Conservation (phyloP, 1,284 basidiomycete species). For the Sutorius eximius region DNA sequence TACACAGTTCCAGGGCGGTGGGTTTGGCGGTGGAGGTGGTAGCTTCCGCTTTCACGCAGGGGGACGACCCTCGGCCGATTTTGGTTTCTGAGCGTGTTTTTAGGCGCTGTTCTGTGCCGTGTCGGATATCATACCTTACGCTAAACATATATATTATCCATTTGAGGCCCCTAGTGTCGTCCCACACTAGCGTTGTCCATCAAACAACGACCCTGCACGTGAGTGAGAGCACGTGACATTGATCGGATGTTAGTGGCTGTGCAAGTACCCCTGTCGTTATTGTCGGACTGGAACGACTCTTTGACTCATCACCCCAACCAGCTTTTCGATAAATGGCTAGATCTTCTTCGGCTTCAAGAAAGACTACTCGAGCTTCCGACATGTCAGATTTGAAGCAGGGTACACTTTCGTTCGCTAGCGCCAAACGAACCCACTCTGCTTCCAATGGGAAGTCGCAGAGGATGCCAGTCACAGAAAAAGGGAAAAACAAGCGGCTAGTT, state of each 20-base stretch:
- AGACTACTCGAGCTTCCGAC: conserved; percentile 1
- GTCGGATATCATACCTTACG: conserved; percentile 13
- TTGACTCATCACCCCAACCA: neutral
- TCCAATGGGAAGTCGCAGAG: conserved; percentile 35
- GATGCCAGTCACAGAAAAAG: conserved; percentile 15
- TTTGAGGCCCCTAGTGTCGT: neutral
- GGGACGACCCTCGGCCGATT: conserved; percentile 15
- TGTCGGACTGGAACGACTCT: conserved; percentile 1
- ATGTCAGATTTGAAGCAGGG: conserved; percentile 43
- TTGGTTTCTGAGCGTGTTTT: conserved; percentile 20
- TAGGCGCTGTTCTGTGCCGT: neutral
- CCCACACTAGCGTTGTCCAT: too few species aligned
- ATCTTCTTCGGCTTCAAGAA: conserved; percentile 4
- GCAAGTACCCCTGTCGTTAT: conserved; percentile 21
- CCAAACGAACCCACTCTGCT: conserved; percentile 48
- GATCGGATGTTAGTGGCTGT: conserved; percentile 2
- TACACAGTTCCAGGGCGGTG: conserved; percentile 56
- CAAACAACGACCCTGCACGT: neutral
- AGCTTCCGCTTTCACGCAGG: conserved; percentile 29
- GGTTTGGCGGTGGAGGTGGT: conserved; percentile 8
- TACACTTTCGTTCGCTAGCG: conserved; percentile 48
- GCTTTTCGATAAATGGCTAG: neutral
- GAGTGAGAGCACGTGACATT: conserved; percentile 9
- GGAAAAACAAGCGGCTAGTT: conserved; percentile 9
- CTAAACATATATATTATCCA: neutral